Evolutionary conservation across 2,329 filamentous ascomycete genomes (phyloP).

Genomic region (Sporothrix globosa): DNA sequence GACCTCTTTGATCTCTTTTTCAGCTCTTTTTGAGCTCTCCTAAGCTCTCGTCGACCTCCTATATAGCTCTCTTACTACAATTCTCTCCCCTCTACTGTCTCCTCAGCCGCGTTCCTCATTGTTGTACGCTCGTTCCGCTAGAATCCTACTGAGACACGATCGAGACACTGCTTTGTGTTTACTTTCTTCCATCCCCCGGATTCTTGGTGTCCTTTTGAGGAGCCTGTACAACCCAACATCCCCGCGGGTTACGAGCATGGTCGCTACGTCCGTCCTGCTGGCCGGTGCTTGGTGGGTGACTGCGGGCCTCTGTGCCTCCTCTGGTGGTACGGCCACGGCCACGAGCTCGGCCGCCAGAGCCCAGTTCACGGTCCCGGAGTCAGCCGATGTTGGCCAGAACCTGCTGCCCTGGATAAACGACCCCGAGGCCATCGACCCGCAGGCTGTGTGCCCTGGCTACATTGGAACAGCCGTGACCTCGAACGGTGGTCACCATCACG

Average conservation of each 20-base stretch:
- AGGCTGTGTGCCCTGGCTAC: slow-evolving; percentile 70
- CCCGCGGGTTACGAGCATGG: not conserved
- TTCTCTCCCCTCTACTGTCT: not conserved
- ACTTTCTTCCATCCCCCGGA: not conserved
- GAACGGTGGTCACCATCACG: not conserved
- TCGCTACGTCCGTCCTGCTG: slow-evolving; percentile 1
- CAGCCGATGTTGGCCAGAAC: slow-evolving; percentile 50
- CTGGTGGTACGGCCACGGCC: not conserved
- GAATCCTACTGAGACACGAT: not conserved
- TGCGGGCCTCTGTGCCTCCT: slow-evolving; percentile 9
- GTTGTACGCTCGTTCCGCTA: not conserved
- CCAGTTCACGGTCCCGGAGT: slow-evolving; percentile 53
- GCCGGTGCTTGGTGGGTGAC: slow-evolving; percentile 8
- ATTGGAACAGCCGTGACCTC: slow-evolving; percentile 60
- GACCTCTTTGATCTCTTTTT: not conserved
- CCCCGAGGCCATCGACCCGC: slow-evolving; percentile 64
- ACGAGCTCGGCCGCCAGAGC: slow-evolving; percentile 28
- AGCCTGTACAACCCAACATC: too few species aligned
- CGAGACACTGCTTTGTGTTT: not conserved
- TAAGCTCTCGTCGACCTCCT: not conserved
- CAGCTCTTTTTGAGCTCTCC: not conserved
- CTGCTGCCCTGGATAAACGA: slow-evolving; percentile 67
- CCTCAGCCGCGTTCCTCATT: not conserved
- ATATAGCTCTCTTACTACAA: not conserved
- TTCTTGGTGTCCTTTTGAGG: too few species aligned